phyloP scores from a whole-genome alignment of 805 yeast genomes.

The Kazachstania bromeliacearum region DNA sequence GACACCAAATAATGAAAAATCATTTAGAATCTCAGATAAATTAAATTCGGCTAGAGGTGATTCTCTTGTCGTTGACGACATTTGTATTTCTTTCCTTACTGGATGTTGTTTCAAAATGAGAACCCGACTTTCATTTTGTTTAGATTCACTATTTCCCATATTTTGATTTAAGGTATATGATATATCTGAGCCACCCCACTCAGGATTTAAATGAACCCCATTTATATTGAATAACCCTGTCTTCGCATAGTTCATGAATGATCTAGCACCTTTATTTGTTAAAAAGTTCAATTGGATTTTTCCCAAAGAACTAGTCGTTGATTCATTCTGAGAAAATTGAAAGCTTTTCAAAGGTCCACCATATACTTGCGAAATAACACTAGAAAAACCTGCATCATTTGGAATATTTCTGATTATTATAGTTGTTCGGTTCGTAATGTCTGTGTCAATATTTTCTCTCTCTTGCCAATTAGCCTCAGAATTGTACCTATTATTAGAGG shows the following conservation, averaged over 20 bases:
- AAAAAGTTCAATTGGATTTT: conserved; percentile 43
- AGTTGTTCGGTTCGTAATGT: neutral
- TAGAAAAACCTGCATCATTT: conserved; percentile 35
- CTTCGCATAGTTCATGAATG: conserved; percentile 42
- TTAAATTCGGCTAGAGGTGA: conserved; percentile 39
- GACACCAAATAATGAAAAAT: conserved; percentile 49
- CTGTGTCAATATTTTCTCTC: neutral
- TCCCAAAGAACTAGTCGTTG: conserved; percentile 16
- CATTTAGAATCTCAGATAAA: conserved; percentile 35
- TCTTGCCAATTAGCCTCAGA: neutral
- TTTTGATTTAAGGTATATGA: conserved; percentile 2
- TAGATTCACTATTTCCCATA: conserved; percentile 19
- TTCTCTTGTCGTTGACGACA: conserved; percentile 4
- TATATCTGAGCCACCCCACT: conserved; percentile 32
- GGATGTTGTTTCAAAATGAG: conserved; percentile 38
- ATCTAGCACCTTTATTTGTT: conserved; percentile 42
- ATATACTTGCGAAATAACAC: conserved; percentile 44
- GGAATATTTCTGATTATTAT: conserved; percentile 36
- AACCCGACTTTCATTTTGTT: conserved; percentile 19
- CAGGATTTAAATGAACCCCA: conserved; percentile 40
- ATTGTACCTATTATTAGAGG: neutral
- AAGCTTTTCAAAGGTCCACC: conserved; percentile 55
- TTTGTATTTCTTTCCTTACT: conserved; percentile 1
- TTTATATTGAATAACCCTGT: conserved; percentile 51
- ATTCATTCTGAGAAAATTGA: conserved; percentile 17